phyloP scores from a whole-genome alignment of 306 rosid species.

The Oemleria cerasiformis region DNA sequence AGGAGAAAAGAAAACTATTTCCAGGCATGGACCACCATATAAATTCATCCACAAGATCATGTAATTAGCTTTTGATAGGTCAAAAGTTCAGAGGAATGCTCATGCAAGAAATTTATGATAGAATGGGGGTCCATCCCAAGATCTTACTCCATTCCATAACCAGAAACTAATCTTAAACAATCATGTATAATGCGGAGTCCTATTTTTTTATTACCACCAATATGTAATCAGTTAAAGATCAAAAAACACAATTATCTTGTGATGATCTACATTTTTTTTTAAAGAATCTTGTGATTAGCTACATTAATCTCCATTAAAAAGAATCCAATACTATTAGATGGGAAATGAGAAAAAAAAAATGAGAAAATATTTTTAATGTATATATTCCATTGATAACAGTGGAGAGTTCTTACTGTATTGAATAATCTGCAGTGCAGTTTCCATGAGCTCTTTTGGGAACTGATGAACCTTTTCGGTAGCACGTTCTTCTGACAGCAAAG shows the following conservation, averaged over 20 bases:
- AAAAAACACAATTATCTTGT: not conserved
- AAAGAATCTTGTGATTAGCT: too few relatives aligned
- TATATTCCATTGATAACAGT: not conserved
- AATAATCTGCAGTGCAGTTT: constrained; percentile 64
- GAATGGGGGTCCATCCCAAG: not conserved
- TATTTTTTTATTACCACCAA: not conserved
- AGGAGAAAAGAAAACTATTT: not conserved
- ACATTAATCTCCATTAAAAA: not conserved
- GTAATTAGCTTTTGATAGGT: not conserved
- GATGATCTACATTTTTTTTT: not conserved
- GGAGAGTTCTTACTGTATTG: constrained; percentile 72
- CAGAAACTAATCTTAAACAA: not conserved
- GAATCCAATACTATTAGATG: not conserved
- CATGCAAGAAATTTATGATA: not conserved
- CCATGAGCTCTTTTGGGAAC: constrained; percentile 74
- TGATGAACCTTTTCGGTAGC: constrained; percentile 82
- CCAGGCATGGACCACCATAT: not conserved
- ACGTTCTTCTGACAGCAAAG: constrained; percentile 75
- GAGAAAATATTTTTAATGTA: not conserved
- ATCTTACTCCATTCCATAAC: not conserved
- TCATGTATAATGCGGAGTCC: not conserved
- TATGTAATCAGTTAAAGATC: not conserved
- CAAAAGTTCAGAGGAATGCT: not conserved
- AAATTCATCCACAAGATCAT: not conserved
- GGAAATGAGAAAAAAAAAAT: not conserved